Evolutionary conservation across 345 rosid species (phyloP).

Genomic region (Dipteronia dyeriana): DNA sequence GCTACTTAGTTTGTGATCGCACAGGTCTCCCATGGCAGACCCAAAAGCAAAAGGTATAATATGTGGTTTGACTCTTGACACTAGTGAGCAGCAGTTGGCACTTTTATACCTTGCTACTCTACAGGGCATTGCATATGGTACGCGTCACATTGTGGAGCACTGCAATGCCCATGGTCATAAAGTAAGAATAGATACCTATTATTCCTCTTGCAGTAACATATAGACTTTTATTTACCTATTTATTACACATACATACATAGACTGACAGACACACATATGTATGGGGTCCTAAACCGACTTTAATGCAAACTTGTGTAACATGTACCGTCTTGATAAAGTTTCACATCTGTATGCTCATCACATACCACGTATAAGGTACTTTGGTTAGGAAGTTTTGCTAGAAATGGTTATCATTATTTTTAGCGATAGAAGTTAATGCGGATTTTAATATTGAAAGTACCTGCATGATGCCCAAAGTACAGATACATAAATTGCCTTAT

Average conservation of each 20-base stretch:
- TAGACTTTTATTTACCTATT: not conserved
- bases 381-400: not conserved
- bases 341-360: not conserved
- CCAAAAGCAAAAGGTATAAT: conserved; percentile 84
- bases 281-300: not conserved
- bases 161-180: conserved; percentile 91
- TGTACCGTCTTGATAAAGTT: not conserved
- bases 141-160: conserved; percentile 91
- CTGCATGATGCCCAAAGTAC: not conserved
- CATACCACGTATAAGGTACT: not conserved
- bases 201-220: not conserved
- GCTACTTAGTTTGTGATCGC: conserved; percentile 22
- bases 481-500: not conserved
- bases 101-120: conserved; percentile 76
- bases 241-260: not conserved
- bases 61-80: conserved; percentile 80
- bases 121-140: conserved; percentile 90
- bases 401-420: conserved; percentile 2
- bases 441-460: not conserved
- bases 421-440: not conserved
- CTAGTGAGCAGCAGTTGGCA: conserved; percentile 85
- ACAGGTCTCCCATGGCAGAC: conserved; percentile 93
- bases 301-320: not conserved
- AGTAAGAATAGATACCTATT: conserved; percentile 38
- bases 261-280: not conserved